Evolutionary conservation across 306 rosid genomes (phyloP).

Genomic region (Pyrus bretschneideri): DNA sequence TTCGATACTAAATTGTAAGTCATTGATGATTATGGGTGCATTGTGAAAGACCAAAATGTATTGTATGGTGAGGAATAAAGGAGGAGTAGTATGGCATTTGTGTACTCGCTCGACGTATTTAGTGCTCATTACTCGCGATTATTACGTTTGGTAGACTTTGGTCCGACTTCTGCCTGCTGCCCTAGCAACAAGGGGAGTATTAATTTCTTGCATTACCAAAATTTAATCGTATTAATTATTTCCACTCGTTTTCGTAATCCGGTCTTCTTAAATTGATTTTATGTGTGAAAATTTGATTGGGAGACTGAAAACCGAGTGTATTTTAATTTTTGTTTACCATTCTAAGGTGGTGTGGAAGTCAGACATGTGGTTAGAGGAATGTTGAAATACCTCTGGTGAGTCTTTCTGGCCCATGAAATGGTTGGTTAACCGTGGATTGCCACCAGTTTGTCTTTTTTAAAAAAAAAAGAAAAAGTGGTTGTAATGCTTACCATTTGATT

Average conservation of each 20-base stretch:
- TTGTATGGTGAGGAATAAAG: background rate
- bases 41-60: background rate
- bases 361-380: no score
- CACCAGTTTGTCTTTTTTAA: no score
- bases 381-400: no score
- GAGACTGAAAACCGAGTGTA: background rate
- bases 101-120: background rate
- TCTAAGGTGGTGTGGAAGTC: no score
- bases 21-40: background rate
- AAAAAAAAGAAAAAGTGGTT: no score
- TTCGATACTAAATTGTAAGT: background rate
- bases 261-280: background rate
- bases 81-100: background rate
- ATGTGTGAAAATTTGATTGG: background rate
- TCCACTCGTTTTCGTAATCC: background rate
- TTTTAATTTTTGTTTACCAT: background rate
- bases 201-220: background rate
- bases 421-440: no score
- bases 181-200: background rate
- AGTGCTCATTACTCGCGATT: slow-evolving; percentile 6
- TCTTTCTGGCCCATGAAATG: no score
- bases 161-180: background rate
- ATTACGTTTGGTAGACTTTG: slow-evolving; percentile 1
- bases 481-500: no score
- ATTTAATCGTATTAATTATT: background rate